Conservation (phyloP, 352 stramenopile species). For the Blastocystis sp. region DNA sequence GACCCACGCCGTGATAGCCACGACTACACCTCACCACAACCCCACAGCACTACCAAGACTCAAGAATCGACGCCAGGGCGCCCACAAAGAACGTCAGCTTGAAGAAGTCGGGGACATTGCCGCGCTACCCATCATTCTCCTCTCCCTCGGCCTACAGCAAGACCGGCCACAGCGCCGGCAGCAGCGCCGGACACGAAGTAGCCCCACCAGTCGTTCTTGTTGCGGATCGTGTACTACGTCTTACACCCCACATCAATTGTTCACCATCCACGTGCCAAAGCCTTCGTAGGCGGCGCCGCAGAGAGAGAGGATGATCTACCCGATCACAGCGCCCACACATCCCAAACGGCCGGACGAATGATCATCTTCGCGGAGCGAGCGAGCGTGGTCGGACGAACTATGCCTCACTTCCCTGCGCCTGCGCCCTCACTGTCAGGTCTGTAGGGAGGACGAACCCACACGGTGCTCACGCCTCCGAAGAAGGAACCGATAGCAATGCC, state of each 20-base stretch:
- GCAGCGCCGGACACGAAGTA: conserved; percentile 32
- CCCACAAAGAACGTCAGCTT: conserved; percentile 53
- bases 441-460: conserved; percentile 37
- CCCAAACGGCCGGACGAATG: conserved; percentile 26
- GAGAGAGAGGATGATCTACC: conserved; percentile 7
- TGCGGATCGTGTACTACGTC: conserved; percentile 18
- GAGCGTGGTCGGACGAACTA: conserved; percentile 29
- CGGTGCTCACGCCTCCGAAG: conserved; percentile 34
- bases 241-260: not conserved
- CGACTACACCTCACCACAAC: not conserved
- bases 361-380: conserved; percentile 30
- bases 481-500: conserved; percentile 17
- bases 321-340: not conserved
- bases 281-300: conserved; percentile 25
- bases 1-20: conserved; percentile 39
- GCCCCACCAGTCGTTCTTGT: conserved; percentile 52
- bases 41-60: conserved; percentile 27
- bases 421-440: not conserved
- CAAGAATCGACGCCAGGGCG: conserved; percentile 26
- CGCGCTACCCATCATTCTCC: not conserved
- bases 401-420: not conserved
- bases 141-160: not conserved
- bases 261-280: conserved; percentile 32
- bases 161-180: conserved; percentile 10
- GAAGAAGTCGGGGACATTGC: conserved; percentile 39